Evolutionary conservation across 768 basidiomycete genomes (phyloP).

Genomic region (Phlegmacium glaucopus): DNA sequence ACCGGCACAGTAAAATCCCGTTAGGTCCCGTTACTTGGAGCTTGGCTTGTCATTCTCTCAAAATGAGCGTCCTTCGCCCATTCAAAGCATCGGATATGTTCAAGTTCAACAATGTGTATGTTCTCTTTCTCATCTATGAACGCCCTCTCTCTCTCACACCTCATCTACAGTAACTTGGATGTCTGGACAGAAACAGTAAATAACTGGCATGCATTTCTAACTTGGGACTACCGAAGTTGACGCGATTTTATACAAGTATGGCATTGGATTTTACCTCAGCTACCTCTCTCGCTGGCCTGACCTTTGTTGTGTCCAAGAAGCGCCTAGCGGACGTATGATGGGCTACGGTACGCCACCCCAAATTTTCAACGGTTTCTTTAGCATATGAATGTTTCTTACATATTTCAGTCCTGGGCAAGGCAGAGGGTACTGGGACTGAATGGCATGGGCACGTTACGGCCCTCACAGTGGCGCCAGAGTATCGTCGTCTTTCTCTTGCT

Average conservation of each 20-base stretch:
- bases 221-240: background rate
- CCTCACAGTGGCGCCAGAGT: slow-evolving; percentile 90
- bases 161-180: slow-evolving; percentile 73
- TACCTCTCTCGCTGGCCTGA: slow-evolving; percentile 94
- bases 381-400: background rate
- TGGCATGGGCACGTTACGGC: slow-evolving; percentile 97
- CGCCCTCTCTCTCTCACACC: background rate
- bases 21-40: no score
- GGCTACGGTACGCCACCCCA: slow-evolving; percentile 71
- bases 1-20: background rate
- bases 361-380: slow-evolving; percentile 1
- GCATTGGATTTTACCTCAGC: slow-evolving; percentile 81
- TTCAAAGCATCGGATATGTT: slow-evolving; percentile 90
- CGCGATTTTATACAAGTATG: slow-evolving; percentile 53
- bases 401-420: slow-evolving; percentile 83
- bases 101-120: slow-evolving; percentile 88
- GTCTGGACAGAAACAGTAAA: slow-evolving; percentile 96
- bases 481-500: slow-evolving; percentile 84
- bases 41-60: slow-evolving; percentile 9
- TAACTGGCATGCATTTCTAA: slow-evolving; percentile 4
- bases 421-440: slow-evolving; percentile 71
- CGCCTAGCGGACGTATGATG: slow-evolving; percentile 82
- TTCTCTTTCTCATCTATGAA: slow-evolving; percentile 1
- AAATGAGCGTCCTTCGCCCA: slow-evolving; percentile 85
- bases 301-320: slow-evolving; percentile 79